Evolutionary conservation across 805 yeast genomes (phyloP), one percentile per base, ranked within the genome.

Genomic region (Metschnikowia reukaufii): DNA sequence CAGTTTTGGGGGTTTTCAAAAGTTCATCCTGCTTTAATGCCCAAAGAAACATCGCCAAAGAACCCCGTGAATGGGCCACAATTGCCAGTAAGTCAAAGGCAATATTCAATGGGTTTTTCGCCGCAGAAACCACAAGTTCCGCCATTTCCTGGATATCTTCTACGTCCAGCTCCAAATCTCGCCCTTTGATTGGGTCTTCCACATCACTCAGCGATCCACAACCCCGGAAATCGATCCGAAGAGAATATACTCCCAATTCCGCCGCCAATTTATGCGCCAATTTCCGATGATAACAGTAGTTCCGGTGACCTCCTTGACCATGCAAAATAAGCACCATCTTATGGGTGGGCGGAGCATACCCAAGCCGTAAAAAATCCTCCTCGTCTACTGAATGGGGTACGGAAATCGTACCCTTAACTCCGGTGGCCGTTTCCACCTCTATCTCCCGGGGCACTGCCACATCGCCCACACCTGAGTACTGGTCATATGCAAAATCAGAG

Each of bases 261-360:
- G 67, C 61, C 0, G 90, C 82, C 45, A 91, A 62, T 20, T 65
- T 66, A 21, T 77, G 76, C 0, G 95, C 91, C 36, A 88, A 64
- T 13, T 67, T 56, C 20, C 78, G 77, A 52, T 85, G 89, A 64
- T 85, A 90, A 49, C 88, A 81, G 61, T 88, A 85, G 68, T 86
- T 79, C 54, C 88, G 79, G 61, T 91, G 95, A 0, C 96, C 95
- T 0, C 83, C 91, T 51, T 79, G 85, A 1, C 97, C 97, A 62
- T 91, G 97, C n/a, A 82, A 54, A 15, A 90, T 60, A 5, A 90
- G 60, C 0, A 84, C 88, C 33, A 78, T 71, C 49, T 77, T 74
- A 47, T 70, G 74, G 6, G 78, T 74, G 6, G 73, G 61, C 3
- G 77, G 76, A 7, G 68, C 67, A 38, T 52, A 58, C 1, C 64